Evolutionary conservation across 2,329 filamentous ascomycete genomes (phyloP).

Genomic region (Fusarium multiceps): DNA sequence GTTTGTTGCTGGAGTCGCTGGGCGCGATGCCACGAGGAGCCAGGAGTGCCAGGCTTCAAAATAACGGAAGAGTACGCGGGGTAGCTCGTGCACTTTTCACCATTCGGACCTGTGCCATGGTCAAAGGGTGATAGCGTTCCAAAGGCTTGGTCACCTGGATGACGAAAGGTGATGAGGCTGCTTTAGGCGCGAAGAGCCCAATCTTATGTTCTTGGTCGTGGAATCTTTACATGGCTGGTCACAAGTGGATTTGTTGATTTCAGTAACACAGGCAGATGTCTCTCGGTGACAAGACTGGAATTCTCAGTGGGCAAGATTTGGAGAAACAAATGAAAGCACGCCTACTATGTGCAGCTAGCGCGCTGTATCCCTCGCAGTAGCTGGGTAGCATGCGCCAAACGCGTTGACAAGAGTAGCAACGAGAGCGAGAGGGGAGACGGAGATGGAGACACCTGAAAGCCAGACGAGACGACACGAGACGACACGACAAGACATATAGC

Average conservation of each 20-base stretch:
- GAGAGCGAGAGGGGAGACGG: constrained; percentile 13
- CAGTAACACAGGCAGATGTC: background rate
- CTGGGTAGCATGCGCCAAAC: constrained; percentile 36
- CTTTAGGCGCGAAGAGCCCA: constrained; percentile 25
- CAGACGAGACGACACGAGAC: constrained; percentile 14
- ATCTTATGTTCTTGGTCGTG: constrained; percentile 6
- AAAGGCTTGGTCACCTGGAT: constrained; percentile 25
- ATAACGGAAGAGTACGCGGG: constrained; percentile 23
- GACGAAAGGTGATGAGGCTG: constrained; percentile 16
- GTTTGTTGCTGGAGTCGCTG: constrained; percentile 2
- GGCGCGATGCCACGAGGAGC: constrained; percentile 28
- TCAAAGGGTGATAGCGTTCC: constrained; percentile 18
- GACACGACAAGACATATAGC: constrained; percentile 3
- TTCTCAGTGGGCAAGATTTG: background rate
- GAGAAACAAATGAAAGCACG: constrained; percentile 22
- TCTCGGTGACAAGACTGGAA: constrained; percentile 9
- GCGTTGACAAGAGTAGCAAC: constrained; percentile 24
- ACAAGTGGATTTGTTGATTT: background rate
- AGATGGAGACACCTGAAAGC: constrained; percentile 22
- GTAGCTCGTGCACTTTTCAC: constrained; percentile 23
- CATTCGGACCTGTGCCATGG: constrained; percentile 29
- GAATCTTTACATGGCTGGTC: constrained; percentile 6
- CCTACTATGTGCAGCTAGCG: constrained; percentile 30
- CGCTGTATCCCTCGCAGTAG: constrained; percentile 46
- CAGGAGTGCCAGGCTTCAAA: constrained; percentile 3